A percentile compares a stretch with the other conserved stretches of the same genome.
Evolutionary conservation across 805 yeast genomes (phyloP).

Genomic region (Kodamaea leandrae): DNA sequence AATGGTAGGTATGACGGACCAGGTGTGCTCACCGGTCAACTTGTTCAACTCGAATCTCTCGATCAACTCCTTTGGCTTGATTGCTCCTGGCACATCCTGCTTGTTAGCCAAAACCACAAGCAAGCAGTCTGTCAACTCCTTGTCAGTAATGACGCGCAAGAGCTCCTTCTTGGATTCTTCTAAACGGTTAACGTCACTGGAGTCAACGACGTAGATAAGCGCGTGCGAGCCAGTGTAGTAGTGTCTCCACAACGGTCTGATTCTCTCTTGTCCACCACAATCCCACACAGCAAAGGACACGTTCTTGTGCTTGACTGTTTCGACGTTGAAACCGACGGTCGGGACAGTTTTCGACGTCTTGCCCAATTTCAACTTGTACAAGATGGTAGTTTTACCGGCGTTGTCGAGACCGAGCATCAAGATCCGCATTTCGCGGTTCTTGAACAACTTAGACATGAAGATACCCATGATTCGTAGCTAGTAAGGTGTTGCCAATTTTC

Average conservation of each 20-base stretch:
- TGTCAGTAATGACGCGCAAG: slow-evolving; percentile 73
- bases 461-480: slow-evolving; percentile 8
- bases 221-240: slow-evolving; percentile 93
- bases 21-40: slow-evolving; percentile 62
- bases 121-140: slow-evolving; percentile 77
- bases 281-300: slow-evolving; percentile 89
- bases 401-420: slow-evolving; percentile 91
- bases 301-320: slow-evolving; percentile 77
- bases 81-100: slow-evolving; percentile 71
- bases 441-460: slow-evolving; percentile 36
- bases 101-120: slow-evolving; percentile 85
- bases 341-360: slow-evolving; percentile 79
- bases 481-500: neutral
- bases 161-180: slow-evolving; percentile 78
- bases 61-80: slow-evolving; percentile 78
- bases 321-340: slow-evolving; percentile 92
- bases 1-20: slow-evolving; percentile 91
- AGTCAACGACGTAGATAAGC: slow-evolving; percentile 84
- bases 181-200: slow-evolving; percentile 68
- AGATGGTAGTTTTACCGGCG: slow-evolving; percentile 90
- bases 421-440: slow-evolving; percentile 95
- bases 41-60: slow-evolving; percentile 63
- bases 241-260: slow-evolving; percentile 93
- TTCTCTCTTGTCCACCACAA: slow-evolving; percentile 93
- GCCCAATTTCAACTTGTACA: slow-evolving; percentile 78